phyloP scores from a whole-genome alignment of 2,329 filamentous ascomycete species.

The Microdochium bolleyi region DNA sequence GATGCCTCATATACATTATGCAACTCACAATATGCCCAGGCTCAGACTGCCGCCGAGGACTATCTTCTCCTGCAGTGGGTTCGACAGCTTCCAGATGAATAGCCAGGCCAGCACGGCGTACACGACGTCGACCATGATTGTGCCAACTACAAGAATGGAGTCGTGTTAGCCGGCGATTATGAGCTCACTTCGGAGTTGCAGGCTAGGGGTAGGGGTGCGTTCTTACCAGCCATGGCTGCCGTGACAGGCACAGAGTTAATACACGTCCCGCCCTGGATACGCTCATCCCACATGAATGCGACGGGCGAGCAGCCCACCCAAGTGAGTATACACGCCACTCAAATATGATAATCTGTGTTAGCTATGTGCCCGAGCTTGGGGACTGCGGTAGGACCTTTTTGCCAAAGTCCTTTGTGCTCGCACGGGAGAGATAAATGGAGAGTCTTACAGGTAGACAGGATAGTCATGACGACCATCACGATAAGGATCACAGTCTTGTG shows the following conservation, averaged over 20 bases:
- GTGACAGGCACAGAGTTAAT: slow-evolving; percentile 3
- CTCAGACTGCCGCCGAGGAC: slow-evolving; percentile 7
- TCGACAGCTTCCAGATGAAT: slow-evolving; percentile 4
- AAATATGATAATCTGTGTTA: neutral
- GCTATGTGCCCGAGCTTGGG: too few relatives aligned
- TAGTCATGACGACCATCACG: slow-evolving; percentile 11
- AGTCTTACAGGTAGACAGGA: slow-evolving; percentile 2
- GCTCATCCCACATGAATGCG: slow-evolving; percentile 8
- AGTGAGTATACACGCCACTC: slow-evolving; percentile 4
- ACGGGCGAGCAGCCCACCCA: slow-evolving; percentile 9
- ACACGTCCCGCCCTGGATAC: slow-evolving; percentile 6
- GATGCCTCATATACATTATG: too few relatives aligned
- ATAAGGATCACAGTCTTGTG: slow-evolving; percentile 23
- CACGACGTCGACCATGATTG: slow-evolving; percentile 7
- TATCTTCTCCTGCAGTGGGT: slow-evolving; percentile 5
- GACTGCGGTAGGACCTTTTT: too few relatives aligned
- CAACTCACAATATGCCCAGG: slow-evolving; percentile 9
- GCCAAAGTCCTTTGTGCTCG: too few relatives aligned
- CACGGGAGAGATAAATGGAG: neutral
- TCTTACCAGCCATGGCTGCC: slow-evolving; percentile 4
- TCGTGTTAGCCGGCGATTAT: neutral
- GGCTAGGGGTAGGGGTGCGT: neutral
- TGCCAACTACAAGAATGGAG: neutral
- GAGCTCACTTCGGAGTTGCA: neutral
- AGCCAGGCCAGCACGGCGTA: slow-evolving; percentile 8